These are phyloP conservation scores for Alternaria alternata DNA, from an alignment of 2,329 filamentous ascomycete genomes.

Conservation along the genomic window DNA sequence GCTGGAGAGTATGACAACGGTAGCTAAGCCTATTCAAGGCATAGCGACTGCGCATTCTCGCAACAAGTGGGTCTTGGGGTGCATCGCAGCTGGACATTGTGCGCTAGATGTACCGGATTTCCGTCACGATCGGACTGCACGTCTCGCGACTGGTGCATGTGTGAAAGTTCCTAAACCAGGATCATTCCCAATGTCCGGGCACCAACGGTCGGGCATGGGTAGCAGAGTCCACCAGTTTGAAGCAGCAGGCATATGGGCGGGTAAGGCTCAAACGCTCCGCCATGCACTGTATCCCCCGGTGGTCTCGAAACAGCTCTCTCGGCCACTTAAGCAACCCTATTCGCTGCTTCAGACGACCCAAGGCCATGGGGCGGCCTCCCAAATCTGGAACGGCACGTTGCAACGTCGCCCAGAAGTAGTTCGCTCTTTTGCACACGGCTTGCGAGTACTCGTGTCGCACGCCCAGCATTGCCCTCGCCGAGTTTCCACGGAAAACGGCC, in stretches of 20 bases:
- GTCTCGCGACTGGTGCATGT: conserved; percentile 22
- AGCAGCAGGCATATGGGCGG: conserved; percentile 19
- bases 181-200: conserved; percentile 20
- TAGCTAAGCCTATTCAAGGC: conserved; percentile 28
- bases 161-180: conserved; percentile 11
- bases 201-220: conserved; percentile 21
- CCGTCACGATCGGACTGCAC: conserved; percentile 16
- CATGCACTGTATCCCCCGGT: conserved; percentile 35
- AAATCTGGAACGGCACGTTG: conserved; percentile 30
- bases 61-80: conserved; percentile 7
- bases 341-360: conserved; percentile 20
- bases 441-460: conserved; percentile 7
- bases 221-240: neutral
- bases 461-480: conserved; percentile 19
- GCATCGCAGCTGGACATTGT: conserved; percentile 26
- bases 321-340: conserved; percentile 11
- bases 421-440: conserved; percentile 22
- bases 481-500: conserved; percentile 19
- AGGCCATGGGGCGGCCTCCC: conserved; percentile 26
- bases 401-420: conserved; percentile 32
- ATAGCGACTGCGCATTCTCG: conserved; percentile 30
- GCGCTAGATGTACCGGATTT: conserved; percentile 19
- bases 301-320: conserved; percentile 6
- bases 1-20: conserved; percentile 32
- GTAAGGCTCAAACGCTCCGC: conserved; percentile 29